phyloP scores from a whole-genome alignment of 768 basidiomycete species.

The Hygrocybe punicea region DNA sequence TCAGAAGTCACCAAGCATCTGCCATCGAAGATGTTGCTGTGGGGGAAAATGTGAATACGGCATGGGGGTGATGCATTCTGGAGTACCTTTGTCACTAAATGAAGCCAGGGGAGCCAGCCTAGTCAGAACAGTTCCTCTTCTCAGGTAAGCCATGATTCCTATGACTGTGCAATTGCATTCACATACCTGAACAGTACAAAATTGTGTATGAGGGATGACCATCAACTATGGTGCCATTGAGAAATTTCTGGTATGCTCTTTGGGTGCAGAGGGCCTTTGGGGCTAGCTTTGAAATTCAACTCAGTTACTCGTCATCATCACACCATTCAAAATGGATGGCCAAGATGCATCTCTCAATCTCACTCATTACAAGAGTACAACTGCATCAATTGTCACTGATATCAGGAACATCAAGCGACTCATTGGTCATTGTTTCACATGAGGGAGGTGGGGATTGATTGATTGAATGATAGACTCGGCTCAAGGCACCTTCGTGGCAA shows the following conservation, averaged over 20 bases:
- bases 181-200: slow-evolving; percentile 5
- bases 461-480: not conserved
- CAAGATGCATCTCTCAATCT: slow-evolving; percentile 12
- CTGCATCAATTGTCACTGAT: slow-evolving; percentile 9
- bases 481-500: too few species aligned
- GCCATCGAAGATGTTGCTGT: too few species aligned
- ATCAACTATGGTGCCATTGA: slow-evolving; percentile 15
- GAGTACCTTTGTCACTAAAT: too few species aligned
- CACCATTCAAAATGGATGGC: slow-evolving; percentile 10
- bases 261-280: slow-evolving; percentile 2
- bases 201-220: not conserved
- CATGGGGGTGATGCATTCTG: too few species aligned
- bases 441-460: slow-evolving; percentile 14
- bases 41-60: too few species aligned
- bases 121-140: too few species aligned
- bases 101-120: too few species aligned
- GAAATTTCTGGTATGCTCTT: slow-evolving; percentile 10
- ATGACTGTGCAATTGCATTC: too few species aligned
- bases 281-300: not conserved
- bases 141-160: too few species aligned
- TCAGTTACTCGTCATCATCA: slow-evolving; percentile 10
- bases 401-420: slow-evolving; percentile 10
- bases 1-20: too few species aligned
- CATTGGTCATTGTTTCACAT: slow-evolving; percentile 8
- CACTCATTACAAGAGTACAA: not conserved